Conservation (phyloP, 345 rosid genomes). For the Draba incana region DNA sequence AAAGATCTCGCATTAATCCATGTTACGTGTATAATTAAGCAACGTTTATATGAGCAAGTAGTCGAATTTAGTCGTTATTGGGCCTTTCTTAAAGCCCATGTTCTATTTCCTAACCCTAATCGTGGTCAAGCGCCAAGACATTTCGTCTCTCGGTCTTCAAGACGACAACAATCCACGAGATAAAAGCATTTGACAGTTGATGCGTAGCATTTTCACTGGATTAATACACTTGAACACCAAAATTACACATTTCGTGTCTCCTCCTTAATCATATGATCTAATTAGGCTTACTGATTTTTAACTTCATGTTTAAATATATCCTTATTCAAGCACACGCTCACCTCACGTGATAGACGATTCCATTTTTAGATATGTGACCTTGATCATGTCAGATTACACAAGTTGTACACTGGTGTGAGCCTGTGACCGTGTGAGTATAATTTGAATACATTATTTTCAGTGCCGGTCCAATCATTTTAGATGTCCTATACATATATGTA, state of each 20-base stretch:
- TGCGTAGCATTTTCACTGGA: not conserved
- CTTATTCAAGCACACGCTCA: slow-evolving; percentile 18
- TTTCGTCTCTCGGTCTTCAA: not conserved
- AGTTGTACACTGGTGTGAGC: not conserved
- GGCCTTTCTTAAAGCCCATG: not conserved
- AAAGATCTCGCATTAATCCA: not conserved
- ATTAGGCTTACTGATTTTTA: too few relatives aligned
- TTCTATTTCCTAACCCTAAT: not conserved
- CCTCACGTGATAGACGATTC: slow-evolving; percentile 23
- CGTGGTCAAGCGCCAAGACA: not conserved
- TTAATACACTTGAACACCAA: not conserved
- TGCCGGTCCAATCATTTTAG: too few relatives aligned
- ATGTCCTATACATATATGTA: too few relatives aligned
- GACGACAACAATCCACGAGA: not conserved
- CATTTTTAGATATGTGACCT: not conserved
- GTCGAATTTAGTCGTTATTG: not conserved
- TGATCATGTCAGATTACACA: not conserved
- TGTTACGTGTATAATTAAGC: too few relatives aligned
- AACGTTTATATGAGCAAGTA: too few relatives aligned
- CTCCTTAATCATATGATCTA: too few relatives aligned
- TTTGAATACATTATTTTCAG: not conserved
- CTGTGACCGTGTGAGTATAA: not conserved
- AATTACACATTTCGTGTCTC: too few relatives aligned
- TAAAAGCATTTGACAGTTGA: not conserved
- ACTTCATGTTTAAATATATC: not conserved